Evolutionary conservation across 2,329 filamentous ascomycete species (phyloP).

Genomic region (Cordyceps farinosa): DNA sequence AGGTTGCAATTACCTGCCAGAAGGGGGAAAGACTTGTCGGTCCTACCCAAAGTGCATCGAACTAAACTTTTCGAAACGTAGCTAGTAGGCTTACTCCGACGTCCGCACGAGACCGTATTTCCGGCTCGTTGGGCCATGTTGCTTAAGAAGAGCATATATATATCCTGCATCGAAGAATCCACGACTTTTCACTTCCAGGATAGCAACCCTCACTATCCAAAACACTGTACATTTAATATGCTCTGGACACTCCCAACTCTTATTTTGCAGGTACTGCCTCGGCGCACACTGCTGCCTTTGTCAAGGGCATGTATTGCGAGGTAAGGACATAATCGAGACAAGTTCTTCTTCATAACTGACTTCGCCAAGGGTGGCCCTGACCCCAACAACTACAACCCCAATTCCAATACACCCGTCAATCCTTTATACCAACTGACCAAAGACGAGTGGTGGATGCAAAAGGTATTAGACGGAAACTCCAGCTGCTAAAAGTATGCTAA

Average conservation of each 20-base stretch:
- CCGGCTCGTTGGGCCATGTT: not conserved
- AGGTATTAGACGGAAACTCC: constrained; percentile 14
- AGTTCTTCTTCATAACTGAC: not conserved
- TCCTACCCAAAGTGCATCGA: not conserved
- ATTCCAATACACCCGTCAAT: constrained; percentile 43
- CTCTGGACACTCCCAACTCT: constrained; percentile 17
- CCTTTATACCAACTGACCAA: constrained; percentile 44
- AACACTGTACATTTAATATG: not conserved
- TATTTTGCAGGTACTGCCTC: constrained; percentile 19
- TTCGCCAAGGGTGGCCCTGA: constrained; percentile 29
- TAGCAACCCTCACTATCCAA: not conserved
- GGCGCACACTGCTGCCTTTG: constrained; percentile 22
- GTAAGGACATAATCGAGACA: not conserved
- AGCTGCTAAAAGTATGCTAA: not conserved
- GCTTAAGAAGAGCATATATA: not conserved
- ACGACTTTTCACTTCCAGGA: not conserved
- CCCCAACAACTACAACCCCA: constrained; percentile 33
- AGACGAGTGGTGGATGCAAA: constrained; percentile 50
- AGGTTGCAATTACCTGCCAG: not conserved
- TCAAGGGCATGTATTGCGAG: constrained; percentile 25
- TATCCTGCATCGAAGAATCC: not conserved
- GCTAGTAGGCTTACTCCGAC: not conserved
- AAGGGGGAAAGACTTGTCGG: not conserved
- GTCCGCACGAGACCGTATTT: not conserved
- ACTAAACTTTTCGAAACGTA: not conserved